phyloP scores from a whole-genome alignment of 78 protist genomes.

The Protostelium mycophagum region DNA sequence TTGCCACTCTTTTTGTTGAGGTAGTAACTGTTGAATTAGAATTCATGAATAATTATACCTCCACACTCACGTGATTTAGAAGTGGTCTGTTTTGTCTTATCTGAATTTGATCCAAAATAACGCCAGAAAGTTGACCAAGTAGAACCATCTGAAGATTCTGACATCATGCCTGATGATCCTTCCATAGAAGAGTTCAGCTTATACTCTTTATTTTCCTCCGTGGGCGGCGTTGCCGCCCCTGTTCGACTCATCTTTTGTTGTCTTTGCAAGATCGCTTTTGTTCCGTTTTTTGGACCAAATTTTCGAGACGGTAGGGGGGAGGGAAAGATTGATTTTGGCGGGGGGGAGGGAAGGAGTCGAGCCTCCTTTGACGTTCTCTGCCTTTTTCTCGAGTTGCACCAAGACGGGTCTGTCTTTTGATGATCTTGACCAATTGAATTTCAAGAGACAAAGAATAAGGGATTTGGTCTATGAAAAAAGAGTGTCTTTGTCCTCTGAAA shows the following conservation, averaged over 20 bases:
- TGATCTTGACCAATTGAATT: not conserved
- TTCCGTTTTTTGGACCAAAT: not conserved
- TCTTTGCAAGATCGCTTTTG: not conserved
- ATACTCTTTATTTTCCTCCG: not conserved
- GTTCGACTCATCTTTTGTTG: not conserved
- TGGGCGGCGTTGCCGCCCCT: not conserved
- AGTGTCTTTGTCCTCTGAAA: not conserved
- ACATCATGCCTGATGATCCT: no score
- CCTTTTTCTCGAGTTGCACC: not conserved
- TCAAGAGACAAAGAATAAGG: not conserved
- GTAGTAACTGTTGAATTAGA: not conserved
- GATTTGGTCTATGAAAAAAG: no score
- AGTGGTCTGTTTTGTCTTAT: not conserved
- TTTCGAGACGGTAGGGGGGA: not conserved
- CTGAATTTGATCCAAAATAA: not conserved
- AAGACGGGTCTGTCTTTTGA: not conserved
- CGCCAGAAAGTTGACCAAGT: not conserved
- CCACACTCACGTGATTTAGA: not conserved
- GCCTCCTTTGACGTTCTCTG: not conserved
- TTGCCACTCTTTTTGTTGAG: not conserved
- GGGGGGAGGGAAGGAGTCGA: not conserved
- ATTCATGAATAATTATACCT: not conserved
- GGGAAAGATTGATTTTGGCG: not conserved
- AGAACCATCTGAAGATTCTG: no score
- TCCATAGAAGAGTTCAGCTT: not conserved